Evolutionary conservation across 768 basidiomycete genomes (phyloP), one percentile per base, ranked within the genome.

Genomic region (Termitomyces sp.): DNA sequence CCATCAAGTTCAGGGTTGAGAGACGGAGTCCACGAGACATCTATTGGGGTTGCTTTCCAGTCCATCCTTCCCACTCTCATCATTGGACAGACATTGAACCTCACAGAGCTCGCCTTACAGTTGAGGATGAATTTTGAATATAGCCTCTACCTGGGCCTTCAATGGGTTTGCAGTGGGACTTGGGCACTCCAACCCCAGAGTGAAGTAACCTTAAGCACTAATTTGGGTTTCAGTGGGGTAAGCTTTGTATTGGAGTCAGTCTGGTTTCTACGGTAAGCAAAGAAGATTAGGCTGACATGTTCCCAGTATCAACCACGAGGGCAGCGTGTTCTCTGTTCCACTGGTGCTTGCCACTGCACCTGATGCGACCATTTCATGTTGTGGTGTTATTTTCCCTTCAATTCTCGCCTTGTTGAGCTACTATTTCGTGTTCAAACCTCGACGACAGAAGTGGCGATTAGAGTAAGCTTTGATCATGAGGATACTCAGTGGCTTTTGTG

Each of bases 161-260:
- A 70, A 6, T 77, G 74, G 64, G 63, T 73, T 22, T 67, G 77
- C 60, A 70, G 73, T 50, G 74, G 79, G 55, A 69, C 70, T 40
- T 88, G 86, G 85, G 69, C 68, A 20, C 39, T 46, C 22, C 23
- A 73, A 74, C 48, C 71, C 76, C 32, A 70, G 65, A 31, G 70
- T 66, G 44, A 71, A 77, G 57, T 84, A 55, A 70, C 73, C 52
- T 76, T 78, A 3, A 68, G 65, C 25, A 71, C 83, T 36, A 72
- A 74, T 40, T 64, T 82, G 42, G 76, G 72, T 54, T 62, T 73
- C 36, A 60, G 69, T 33, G 84, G 81, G 10, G 76, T 88, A 46
- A 67, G 78, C 29, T 66, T 86, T 56, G 75, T 71, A 64, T 59
- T 88, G 50, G 80, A 83, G 88, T 88, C 61, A 65, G 81, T 77